Conservation (phyloP, 2,329 filamentous ascomycete genomes). For the Colletotrichum lindemuthianum region DNA sequence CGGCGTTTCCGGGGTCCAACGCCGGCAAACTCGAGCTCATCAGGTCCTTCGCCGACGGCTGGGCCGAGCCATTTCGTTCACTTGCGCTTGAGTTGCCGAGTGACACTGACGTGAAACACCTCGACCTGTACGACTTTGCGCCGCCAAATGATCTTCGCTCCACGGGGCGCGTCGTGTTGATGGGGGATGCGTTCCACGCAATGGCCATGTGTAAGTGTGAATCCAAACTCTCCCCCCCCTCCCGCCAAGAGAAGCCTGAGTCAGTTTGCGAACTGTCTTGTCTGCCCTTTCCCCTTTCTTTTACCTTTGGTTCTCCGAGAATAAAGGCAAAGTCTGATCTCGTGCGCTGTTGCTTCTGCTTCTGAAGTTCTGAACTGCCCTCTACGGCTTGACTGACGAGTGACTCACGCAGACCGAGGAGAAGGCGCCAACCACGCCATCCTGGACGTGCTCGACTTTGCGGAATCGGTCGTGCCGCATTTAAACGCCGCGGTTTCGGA, state of each 20-base stretch:
- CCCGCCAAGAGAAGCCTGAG: background rate
- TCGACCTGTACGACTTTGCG: slow-evolving; percentile 60
- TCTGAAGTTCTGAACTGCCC: too few relatives aligned
- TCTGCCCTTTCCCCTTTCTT: background rate
- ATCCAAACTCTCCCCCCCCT: slow-evolving; percentile 8
- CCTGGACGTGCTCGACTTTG: slow-evolving; percentile 59
- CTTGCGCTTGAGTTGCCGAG: slow-evolving; percentile 53
- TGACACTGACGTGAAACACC: slow-evolving; percentile 53
- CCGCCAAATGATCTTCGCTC: slow-evolving; percentile 49
- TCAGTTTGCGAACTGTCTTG: background rate
- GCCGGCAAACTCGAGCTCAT: slow-evolving; percentile 53
- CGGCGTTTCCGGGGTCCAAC: slow-evolving; percentile 53
- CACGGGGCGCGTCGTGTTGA: slow-evolving; percentile 54
- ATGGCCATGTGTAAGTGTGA: slow-evolving; percentile 68
- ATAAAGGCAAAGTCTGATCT: background rate
- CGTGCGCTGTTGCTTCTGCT: too few relatives aligned
- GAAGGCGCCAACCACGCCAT: slow-evolving; percentile 69
- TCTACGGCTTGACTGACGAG: slow-evolving; percentile 5
- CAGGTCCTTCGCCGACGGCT: slow-evolving; percentile 53
- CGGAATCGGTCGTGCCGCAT: slow-evolving; percentile 43
- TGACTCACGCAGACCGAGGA: slow-evolving; percentile 56
- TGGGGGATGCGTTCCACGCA: slow-evolving; percentile 66
- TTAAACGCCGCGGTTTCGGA: slow-evolving; percentile 24
- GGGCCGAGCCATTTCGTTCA: slow-evolving; percentile 60
- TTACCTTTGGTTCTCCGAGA: slow-evolving; percentile 7